Percentiles rank a stretch among this genome's conserved stretches.
phyloP scores from a whole-genome alignment of 495 filamentous ascomycete species.

The Massariosphaeria phaeospora region DNA sequence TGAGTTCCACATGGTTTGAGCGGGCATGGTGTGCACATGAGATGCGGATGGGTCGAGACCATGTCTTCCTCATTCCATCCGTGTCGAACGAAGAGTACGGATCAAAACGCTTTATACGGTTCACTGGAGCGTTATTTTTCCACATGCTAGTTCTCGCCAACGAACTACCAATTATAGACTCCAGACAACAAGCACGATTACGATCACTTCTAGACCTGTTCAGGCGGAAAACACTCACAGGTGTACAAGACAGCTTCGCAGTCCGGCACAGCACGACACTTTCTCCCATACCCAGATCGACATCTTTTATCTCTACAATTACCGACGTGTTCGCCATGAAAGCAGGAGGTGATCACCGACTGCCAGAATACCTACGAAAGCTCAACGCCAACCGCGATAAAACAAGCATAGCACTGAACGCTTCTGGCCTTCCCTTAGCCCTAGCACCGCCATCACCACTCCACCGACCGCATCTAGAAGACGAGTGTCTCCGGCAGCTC shows the following conservation, averaged over 20 bases:
- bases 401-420: conserved; percentile 34
- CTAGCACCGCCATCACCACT: conserved; percentile 13
- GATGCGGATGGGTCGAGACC: conserved; percentile 33
- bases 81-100: conserved; percentile 9
- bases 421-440: conserved; percentile 33
- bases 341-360: conserved; percentile 34
- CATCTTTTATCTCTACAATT: conserved; percentile 27
- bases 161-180: conserved; percentile 13
- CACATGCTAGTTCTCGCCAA: conserved; percentile 34
- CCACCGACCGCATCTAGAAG: conserved; percentile 22
- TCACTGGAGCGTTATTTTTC: conserved; percentile 34
- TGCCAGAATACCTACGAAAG: conserved; percentile 28
- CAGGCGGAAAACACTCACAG: neutral
- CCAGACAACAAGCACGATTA: neutral
- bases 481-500: conserved; percentile 36
- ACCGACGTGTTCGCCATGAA: conserved; percentile 36
- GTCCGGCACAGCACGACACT: conserved; percentile 14
- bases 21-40: conserved; percentile 39
- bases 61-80: conserved; percentile 36
- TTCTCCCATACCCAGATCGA: neutral
- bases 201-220: conserved; percentile 16
- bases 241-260: conserved; percentile 28
- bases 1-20: conserved; percentile 38
- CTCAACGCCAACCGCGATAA: conserved; percentile 36
- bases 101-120: conserved; percentile 24